Evolutionary conservation across 1,284 basidiomycete genomes (phyloP).

Genomic region (Malassezia sp.): DNA sequence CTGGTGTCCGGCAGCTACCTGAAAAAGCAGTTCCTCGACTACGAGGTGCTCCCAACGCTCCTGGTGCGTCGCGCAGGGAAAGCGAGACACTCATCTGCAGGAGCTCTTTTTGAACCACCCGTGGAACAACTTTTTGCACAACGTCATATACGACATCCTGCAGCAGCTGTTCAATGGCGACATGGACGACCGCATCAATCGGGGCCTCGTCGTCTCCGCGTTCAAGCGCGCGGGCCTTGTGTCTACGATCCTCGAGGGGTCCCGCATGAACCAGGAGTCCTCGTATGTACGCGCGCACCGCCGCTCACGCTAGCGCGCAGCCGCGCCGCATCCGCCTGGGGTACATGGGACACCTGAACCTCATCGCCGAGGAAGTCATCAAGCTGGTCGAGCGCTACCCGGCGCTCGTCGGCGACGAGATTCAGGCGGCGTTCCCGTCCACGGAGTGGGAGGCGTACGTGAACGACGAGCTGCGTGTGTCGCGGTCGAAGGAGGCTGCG

Average conservation of each 20-base stretch:
- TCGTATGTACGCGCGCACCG: too few relatives aligned
- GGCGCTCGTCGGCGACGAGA: conserved; percentile 22
- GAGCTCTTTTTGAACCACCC: conserved; percentile 81
- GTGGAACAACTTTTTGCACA: conserved; percentile 97
- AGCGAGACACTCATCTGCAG: too few relatives aligned
- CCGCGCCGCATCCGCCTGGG: conserved; percentile 50
- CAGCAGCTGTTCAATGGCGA: conserved; percentile 89
- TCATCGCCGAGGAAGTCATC: conserved; percentile 83
- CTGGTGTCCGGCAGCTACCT: conserved; percentile 36
- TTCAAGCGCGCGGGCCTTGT: conserved; percentile 37
- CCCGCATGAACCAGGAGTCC: conserved; percentile 33
- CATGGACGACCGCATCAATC: conserved; percentile 49
- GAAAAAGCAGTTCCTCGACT: conserved; percentile 40
- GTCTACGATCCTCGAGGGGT: conserved; percentile 36
- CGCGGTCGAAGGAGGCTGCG: conserved; percentile 36
- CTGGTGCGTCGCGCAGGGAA: too few relatives aligned
- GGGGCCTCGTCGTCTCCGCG: conserved; percentile 34
- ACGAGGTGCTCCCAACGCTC: conserved; percentile 36
- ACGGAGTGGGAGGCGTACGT: conserved; percentile 41
- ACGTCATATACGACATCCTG: conserved; percentile 87
- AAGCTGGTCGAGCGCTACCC: conserved; percentile 75
- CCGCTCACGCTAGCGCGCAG: too few relatives aligned
- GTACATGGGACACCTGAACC: conserved; percentile 91
- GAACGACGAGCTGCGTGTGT: conserved; percentile 36
- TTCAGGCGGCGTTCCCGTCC: conserved; percentile 23